Conservation (phyloP, 2,329 filamentous ascomycete species). For the Dactylellina leptospora region DNA sequence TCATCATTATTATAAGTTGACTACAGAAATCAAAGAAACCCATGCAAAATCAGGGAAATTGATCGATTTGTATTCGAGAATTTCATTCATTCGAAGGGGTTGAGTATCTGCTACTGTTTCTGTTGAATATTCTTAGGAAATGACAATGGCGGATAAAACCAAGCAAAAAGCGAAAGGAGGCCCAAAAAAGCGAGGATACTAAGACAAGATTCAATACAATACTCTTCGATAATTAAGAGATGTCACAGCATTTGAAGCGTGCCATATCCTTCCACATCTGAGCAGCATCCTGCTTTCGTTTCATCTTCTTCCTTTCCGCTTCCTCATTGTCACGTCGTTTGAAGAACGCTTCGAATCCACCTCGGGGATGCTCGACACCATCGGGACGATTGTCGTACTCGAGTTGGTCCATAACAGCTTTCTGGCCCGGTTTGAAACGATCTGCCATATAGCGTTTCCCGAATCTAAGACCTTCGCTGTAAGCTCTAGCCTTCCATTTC, state of each 20-base stretch:
- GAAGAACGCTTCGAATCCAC: conserved; percentile 18
- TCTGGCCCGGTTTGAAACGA: background rate
- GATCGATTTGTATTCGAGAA: no score
- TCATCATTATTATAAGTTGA: no score
- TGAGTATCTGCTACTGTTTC: no score
- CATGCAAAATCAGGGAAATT: no score
- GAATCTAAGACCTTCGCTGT: conserved; percentile 33
- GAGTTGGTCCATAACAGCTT: conserved; percentile 21
- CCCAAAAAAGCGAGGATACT: background rate
- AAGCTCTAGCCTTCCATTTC: conserved; percentile 34
- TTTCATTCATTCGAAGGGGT: no score
- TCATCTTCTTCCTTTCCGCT: background rate
- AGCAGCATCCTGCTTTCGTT: conserved; percentile 5
- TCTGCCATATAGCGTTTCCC: conserved; percentile 36
- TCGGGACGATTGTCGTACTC: conserved; percentile 10
- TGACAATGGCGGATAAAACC: background rate
- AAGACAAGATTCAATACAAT: background rate
- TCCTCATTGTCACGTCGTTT: conserved; percentile 12
- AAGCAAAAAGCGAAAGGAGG: background rate
- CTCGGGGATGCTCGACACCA: conserved; percentile 11
- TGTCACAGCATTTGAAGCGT: conserved; percentile 8
- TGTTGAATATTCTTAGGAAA: no score
- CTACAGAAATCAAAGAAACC: no score
- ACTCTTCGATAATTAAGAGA: background rate
- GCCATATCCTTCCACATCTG: conserved; percentile 19